These are phyloP conservation scores for Candida pseudocylindracea DNA, from an alignment of 1,139 yeast species.

Conservation along the genomic window DNA sequence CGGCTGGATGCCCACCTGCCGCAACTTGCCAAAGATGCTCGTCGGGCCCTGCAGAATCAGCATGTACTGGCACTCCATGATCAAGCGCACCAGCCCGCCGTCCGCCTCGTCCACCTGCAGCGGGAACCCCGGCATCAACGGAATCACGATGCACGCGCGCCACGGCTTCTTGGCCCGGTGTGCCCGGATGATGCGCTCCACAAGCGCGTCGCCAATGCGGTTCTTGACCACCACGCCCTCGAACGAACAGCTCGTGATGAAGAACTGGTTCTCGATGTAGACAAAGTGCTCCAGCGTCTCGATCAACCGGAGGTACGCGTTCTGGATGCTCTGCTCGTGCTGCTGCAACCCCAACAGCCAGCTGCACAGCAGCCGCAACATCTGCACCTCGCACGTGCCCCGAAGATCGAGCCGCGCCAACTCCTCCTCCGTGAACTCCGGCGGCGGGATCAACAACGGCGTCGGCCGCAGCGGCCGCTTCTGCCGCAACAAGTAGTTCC, in stretches of 20 bases:
- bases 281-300: slow-evolving; percentile 86
- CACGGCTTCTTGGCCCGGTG: slow-evolving; percentile 56
- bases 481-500: slow-evolving; percentile 86
- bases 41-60: slow-evolving; percentile 80
- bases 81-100: slow-evolving; percentile 83
- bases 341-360: slow-evolving; percentile 86
- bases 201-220: slow-evolving; percentile 88
- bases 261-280: slow-evolving; percentile 88
- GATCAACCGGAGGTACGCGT: slow-evolving; percentile 76
- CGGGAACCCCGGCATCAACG: slow-evolving; percentile 95
- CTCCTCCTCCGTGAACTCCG: slow-evolving; percentile 63
- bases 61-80: slow-evolving; percentile 92
- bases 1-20: slow-evolving; percentile 66
- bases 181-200: slow-evolving; percentile 81
- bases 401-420: slow-evolving; percentile 35
- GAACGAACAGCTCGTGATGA: slow-evolving; percentile 68
- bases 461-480: slow-evolving; percentile 89
- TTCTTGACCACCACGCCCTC: slow-evolving; percentile 78
- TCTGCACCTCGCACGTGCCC: slow-evolving; percentile 86
- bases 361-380: slow-evolving; percentile 67
- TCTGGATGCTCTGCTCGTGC: slow-evolving; percentile 78
- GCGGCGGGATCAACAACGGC: slow-evolving; percentile 81
- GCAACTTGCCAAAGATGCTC: slow-evolving; percentile 71
- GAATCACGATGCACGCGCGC: slow-evolving; percentile 83
- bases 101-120: slow-evolving; percentile 86